phyloP scores from a whole-genome alignment of 106 monocot species.

The Alisma plantagoaquatica region DNA sequence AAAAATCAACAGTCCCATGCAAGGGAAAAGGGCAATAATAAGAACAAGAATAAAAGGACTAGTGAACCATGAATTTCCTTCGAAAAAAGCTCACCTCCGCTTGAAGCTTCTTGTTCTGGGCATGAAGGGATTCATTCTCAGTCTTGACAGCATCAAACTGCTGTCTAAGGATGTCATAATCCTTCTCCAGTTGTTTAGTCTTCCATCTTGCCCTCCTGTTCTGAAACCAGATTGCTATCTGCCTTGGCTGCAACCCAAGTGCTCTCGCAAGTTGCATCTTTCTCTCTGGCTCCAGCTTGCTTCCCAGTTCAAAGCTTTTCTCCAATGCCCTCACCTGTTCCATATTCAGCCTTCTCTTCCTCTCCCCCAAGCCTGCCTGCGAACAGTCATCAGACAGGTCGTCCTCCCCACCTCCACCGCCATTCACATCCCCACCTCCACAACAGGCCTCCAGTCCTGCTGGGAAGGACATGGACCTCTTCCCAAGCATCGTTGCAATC shows the following conservation, averaged over 20 bases:
- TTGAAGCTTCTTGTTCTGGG: slow-evolving; percentile 78
- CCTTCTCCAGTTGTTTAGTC: slow-evolving; percentile 82
- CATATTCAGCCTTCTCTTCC: slow-evolving; percentile 78
- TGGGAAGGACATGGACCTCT: slow-evolving; percentile 53
- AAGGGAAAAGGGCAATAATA: too few species aligned
- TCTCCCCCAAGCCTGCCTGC: slow-evolving; percentile 68
- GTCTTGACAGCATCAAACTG: slow-evolving; percentile 53
- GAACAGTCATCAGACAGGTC: slow-evolving; percentile 79
- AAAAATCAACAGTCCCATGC: too few species aligned
- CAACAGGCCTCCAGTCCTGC: slow-evolving; percentile 25
- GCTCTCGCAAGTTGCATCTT: slow-evolving; percentile 71
- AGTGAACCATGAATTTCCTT: too few species aligned
- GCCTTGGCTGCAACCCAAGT: slow-evolving; percentile 71
- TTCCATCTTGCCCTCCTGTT: slow-evolving; percentile 92
- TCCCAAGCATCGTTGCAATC: slow-evolving; percentile 38
- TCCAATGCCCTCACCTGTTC: slow-evolving; percentile 88
- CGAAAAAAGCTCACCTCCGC: slow-evolving; percentile 82
- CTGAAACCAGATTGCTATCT: slow-evolving; percentile 95
- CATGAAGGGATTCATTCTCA: slow-evolving; percentile 59
- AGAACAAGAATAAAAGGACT: too few species aligned
- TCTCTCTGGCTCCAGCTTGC: slow-evolving; percentile 88
- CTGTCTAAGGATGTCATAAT: slow-evolving; percentile 66
- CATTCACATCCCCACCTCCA: slow-evolving; percentile 47
- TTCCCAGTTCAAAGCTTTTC: slow-evolving; percentile 83
- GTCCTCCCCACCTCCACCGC: slow-evolving; percentile 43